Conservation (phyloP, 177 flowering plant genomes). For the Vitis hybrid region DNA sequence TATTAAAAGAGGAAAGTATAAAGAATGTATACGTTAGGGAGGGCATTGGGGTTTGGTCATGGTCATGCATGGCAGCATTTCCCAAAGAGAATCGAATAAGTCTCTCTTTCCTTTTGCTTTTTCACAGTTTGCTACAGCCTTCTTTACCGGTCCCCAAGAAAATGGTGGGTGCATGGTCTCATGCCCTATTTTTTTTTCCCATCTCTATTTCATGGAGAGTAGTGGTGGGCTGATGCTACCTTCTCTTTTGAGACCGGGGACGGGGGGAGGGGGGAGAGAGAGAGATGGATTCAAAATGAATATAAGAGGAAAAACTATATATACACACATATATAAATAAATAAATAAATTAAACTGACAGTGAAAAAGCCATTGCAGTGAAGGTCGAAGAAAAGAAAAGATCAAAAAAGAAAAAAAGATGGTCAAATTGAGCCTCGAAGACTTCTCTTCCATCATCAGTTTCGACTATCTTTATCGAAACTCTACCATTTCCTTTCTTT, state of each 20-base stretch:
- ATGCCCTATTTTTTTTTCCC: not conserved
- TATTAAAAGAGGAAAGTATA: not conserved
- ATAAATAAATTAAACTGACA: constrained; percentile 4
- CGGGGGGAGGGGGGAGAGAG: no score
- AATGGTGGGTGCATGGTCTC: constrained; percentile 23
- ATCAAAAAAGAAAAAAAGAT: constrained; percentile 32
- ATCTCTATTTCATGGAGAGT: not conserved
- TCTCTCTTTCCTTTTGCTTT: constrained; percentile 26
- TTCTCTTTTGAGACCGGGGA: not conserved
- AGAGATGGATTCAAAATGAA: not conserved
- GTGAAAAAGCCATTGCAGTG: constrained; percentile 28
- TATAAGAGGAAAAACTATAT: no score
- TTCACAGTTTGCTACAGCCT: constrained; percentile 42
- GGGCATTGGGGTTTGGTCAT: constrained; percentile 7
- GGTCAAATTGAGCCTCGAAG: constrained; percentile 74
- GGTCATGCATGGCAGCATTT: constrained; percentile 65
- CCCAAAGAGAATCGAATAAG: constrained; percentile 67
- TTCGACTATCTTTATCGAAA: constrained; percentile 72
- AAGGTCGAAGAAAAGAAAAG: not conserved
- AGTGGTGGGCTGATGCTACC: constrained; percentile 10
- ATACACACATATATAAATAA: no score
- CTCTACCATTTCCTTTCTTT: constrained; percentile 32
- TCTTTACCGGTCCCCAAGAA: constrained; percentile 56
- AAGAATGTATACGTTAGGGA: constrained; percentile 16
- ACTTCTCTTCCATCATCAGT: constrained; percentile 57